Evolutionary conservation across 2,329 filamentous ascomycete genomes (phyloP), one percentile per base, ranked within the genome.

Genomic region (Mariannaea sp.): DNA sequence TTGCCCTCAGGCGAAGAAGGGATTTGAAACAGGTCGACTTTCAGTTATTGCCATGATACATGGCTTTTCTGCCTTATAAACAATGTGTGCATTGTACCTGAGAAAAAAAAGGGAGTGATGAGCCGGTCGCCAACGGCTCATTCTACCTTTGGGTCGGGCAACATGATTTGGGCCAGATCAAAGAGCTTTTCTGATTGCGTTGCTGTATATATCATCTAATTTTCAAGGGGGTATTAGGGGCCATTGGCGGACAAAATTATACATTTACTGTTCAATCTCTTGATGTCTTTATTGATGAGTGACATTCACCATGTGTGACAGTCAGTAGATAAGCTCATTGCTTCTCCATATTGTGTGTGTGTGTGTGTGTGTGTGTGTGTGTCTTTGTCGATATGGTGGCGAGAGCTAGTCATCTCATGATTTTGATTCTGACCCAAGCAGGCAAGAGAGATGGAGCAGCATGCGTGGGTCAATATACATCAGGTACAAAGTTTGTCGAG

Each of bases 151-250:
- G 17, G 45, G 32, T 13, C 47, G 46, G 49, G 47, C 47, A 42
- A 35, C n/a, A n/a, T n/a, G n/a, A n/a, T n/a, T 49, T 42, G 29
- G 55, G 41, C 38, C 59, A 44, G 62, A 61, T 49, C 45, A 53
- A 53, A 55, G 14, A 33, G 56, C 53, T 53, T 54, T 27, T 53
- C n/a, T 53, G 55, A 60, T 65, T 39, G 61, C 56, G 64, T 59
- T 62, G 47, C 54, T 65, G 60, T 67, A 57, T 67, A 57, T 60
- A 60, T 64, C 64, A 65, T 67, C 64, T 67, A 63, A 60, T 59
- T 65, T 62, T 56, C 49, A 65, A 49, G 52, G 56, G 53, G 51
- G 55, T n/a, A n/a, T 58, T 51, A 65, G 47, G 59, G 44, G 56
- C 55, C 55, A 57, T 50, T 65, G 58, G 52, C 54, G 48, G 58